phyloP scores from a whole-genome alignment of 2,329 filamentous ascomycete species.

The Cladosporium cucumerinum region DNA sequence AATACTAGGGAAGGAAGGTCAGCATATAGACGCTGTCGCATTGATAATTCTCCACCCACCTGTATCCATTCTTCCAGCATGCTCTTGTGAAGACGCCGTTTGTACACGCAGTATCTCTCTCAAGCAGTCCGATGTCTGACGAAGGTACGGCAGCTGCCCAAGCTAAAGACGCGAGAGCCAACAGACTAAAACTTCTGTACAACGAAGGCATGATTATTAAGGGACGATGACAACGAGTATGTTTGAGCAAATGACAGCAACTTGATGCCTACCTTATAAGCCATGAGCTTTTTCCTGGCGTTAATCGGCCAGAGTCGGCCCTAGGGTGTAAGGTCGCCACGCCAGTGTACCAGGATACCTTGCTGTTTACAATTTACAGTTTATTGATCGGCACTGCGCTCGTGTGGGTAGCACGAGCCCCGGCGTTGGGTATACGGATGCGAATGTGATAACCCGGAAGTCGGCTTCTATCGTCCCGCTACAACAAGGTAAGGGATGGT shows the following conservation, averaged over 20 bases:
- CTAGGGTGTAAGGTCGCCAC: background rate
- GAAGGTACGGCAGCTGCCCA: conserved; percentile 4
- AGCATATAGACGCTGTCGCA: background rate
- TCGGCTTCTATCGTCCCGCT: background rate
- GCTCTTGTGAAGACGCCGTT: conserved; percentile 36
- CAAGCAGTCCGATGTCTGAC: conserved; percentile 4
- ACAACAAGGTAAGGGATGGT: background rate
- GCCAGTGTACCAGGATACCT: background rate
- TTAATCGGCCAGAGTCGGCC: background rate
- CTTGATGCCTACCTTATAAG: background rate
- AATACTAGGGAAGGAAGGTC: conserved; percentile 24
- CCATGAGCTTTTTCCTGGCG: background rate
- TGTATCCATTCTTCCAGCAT: conserved; percentile 40
- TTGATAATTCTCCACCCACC: conserved; percentile 32
- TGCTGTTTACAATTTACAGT: background rate
- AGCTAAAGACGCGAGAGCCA: conserved; percentile 13
- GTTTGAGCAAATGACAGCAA: background rate
- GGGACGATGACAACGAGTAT: background rate
- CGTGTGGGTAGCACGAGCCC: background rate
- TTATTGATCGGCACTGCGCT: background rate
- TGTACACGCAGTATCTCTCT: conserved; percentile 33
- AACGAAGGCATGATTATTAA: background rate
- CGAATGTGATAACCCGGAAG: background rate
- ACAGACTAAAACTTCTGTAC: background rate
- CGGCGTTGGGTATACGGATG: background rate